Evolutionary conservation across 1,139 yeast genomes (phyloP).

Genomic region (Wickerhamomyces sp.): DNA sequence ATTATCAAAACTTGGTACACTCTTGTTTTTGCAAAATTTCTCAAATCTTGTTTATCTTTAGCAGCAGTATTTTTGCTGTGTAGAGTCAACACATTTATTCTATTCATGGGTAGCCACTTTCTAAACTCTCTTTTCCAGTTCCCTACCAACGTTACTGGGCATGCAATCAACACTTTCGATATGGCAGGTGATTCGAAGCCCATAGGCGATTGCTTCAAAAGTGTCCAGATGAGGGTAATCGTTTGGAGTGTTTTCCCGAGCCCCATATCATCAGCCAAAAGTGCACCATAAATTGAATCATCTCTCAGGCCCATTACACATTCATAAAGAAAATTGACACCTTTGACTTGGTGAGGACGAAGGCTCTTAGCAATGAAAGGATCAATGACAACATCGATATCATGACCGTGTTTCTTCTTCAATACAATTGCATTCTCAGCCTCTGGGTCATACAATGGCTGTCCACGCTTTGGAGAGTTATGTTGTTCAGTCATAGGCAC

Average conservation of each 20-base stretch:
- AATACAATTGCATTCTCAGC: conserved; percentile 41
- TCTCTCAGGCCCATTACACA: conserved; percentile 75
- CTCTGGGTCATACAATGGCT: conserved; percentile 38
- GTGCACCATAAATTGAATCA: conserved; percentile 54
- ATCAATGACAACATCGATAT: conserved; percentile 66
- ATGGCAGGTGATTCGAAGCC: conserved; percentile 32
- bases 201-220: conserved; percentile 69
- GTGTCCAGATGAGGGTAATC: conserved; percentile 78
- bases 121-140: conserved; percentile 89
- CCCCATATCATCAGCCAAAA: conserved; percentile 97
- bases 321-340: conserved; percentile 74
- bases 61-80: conserved; percentile 41
- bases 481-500: conserved; percentile 8
- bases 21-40: conserved; percentile 58
- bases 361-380: conserved; percentile 52
- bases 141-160: conserved; percentile 85
- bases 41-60: conserved; percentile 55
- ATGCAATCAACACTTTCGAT: conserved; percentile 68
- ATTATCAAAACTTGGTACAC: conserved; percentile 81
- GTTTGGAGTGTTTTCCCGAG: conserved; percentile 91
- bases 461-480: conserved; percentile 15
- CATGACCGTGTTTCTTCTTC: conserved; percentile 32
- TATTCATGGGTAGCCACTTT: conserved; percentile 79
- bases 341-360: conserved; percentile 84
- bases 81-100: conserved; percentile 45